A percentile compares a stretch with the other conserved stretches of the same genome.
Evolutionary conservation across 306 rosid genomes (phyloP).

Genomic region (Vachellia pachyceras): DNA sequence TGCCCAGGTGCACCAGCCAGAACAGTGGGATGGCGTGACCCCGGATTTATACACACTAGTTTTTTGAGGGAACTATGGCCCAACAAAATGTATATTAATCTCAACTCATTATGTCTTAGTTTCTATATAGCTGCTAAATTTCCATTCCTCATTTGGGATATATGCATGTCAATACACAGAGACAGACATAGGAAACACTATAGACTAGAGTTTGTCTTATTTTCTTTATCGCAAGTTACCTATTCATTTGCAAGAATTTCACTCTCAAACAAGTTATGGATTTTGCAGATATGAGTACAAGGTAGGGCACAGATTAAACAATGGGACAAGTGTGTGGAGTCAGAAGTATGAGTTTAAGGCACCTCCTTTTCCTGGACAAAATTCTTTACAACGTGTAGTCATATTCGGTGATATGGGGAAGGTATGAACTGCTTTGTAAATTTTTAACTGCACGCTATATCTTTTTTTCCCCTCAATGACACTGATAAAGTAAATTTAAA

Average conservation of each 20-base stretch:
- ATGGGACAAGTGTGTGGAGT: conserved; percentile 71
- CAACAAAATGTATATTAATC: conserved; percentile 61
- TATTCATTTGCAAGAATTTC: conserved; percentile 7
- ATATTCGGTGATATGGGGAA: conserved; percentile 97
- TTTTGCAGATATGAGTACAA: conserved; percentile 71
- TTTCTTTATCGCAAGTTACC: conserved; percentile 4
- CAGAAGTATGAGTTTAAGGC: conserved; percentile 70
- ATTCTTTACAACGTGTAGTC: conserved; percentile 75
- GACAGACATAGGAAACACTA: not conserved
- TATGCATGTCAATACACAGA: not conserved
- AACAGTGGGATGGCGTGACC: conserved; percentile 95
- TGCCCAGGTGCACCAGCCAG: conserved; percentile 87
- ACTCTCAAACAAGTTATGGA: conserved; percentile 12
- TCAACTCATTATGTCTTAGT: conserved; percentile 22
- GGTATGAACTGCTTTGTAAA: conserved; percentile 57
- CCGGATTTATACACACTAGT: conserved; percentile 85
- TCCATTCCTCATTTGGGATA: not conserved
- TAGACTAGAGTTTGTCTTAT: conserved; percentile 22
- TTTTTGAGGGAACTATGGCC: conserved; percentile 87
- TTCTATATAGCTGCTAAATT: not conserved
- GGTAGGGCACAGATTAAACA: conserved; percentile 71
- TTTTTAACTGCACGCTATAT: not conserved
- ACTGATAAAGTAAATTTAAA: conserved; percentile 1
- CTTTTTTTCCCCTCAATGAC: conserved; percentile 9
- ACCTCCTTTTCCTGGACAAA: conserved; percentile 91